A percentile compares a stretch with the other conserved stretches of the same genome.
These are phyloP conservation scores for Zygoascus tannicola DNA, from an alignment of 805 yeast species.

Conservation along the genomic window DNA sequence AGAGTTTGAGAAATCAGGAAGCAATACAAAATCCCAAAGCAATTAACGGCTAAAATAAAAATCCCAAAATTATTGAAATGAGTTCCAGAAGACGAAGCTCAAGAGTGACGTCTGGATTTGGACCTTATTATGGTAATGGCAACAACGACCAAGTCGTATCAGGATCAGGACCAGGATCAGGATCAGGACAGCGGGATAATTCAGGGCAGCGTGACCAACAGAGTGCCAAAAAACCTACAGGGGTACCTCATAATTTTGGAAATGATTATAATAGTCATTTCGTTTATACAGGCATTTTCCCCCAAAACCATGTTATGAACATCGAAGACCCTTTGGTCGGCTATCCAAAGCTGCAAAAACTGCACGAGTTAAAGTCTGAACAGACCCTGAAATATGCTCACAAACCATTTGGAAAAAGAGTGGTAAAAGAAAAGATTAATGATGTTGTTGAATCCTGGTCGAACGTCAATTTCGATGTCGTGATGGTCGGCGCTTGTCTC, in stretches of 20 bases:
- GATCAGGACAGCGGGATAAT: no score
- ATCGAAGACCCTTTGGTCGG: conserved; percentile 62
- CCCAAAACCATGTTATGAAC: conserved; percentile 59
- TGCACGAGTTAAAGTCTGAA: conserved; percentile 54
- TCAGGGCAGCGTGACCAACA: no score
- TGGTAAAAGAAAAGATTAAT: conserved; percentile 41
- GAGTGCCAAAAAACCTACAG: no score
- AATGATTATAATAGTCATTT: conserved; percentile 70
- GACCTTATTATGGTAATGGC: no score
- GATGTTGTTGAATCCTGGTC: conserved; percentile 45
- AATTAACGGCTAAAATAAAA: no score
- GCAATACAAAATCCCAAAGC: no score
- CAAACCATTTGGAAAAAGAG: conserved; percentile 58
- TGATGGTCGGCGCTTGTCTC: conserved; percentile 81
- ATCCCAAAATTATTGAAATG: no score
- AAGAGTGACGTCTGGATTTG: no score
- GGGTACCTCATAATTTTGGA: conserved; percentile 31
- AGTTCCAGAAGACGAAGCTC: no score
- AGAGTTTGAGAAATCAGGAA: no score
- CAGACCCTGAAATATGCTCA: conserved; percentile 48
- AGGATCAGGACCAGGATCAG: no score
- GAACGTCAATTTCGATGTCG: conserved; percentile 60
- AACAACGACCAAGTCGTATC: no score
- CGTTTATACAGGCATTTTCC: conserved; percentile 52
- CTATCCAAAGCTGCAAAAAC: conserved; percentile 69